phyloP scores from a whole-genome alignment of 306 rosid species.

The Cotoneaster glaucophyllus region DNA sequence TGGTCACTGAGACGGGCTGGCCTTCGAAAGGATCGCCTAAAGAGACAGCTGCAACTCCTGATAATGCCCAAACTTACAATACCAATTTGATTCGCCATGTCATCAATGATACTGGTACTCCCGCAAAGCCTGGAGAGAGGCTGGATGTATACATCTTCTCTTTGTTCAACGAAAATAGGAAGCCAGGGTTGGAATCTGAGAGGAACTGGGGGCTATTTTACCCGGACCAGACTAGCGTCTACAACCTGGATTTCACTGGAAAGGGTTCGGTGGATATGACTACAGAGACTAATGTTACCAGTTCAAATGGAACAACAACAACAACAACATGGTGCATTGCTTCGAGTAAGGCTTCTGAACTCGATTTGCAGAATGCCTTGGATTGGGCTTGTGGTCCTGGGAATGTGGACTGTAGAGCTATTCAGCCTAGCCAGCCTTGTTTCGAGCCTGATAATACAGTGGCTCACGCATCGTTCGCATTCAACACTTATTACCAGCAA shows the following conservation, averaged over 20 bases:
- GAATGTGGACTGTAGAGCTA: constrained; percentile 84
- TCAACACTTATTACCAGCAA: constrained; percentile 85
- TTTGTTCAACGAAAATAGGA: constrained; percentile 82
- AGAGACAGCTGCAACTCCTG: constrained; percentile 80
- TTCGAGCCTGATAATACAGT: constrained; percentile 76
- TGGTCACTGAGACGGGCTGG: constrained; percentile 99
- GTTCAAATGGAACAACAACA: constrained; percentile 45
- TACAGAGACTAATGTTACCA: constrained; percentile 44
- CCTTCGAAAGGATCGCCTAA: constrained; percentile 94
- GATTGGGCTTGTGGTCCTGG: constrained; percentile 99
- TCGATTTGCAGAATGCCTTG: constrained; percentile 82
- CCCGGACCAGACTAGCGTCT: constrained; percentile 94
- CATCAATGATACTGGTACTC: constrained; percentile 46
- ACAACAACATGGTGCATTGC: constrained; percentile 78
- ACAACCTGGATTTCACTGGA: constrained; percentile 85
- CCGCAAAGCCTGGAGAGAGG: constrained; percentile 40
- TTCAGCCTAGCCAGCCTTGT: constrained; percentile 98
- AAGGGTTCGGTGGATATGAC: constrained; percentile 62
- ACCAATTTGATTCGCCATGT: constrained; percentile 52
- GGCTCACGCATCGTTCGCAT: constrained; percentile 88
- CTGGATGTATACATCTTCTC: constrained; percentile 48
- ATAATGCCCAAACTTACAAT: constrained; percentile 73
- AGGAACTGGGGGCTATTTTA: constrained; percentile 96
- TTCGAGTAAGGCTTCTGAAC: constrained; percentile 70
- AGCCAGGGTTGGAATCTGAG: constrained; percentile 93